These are phyloP conservation scores for Penicillium cinerascens DNA, from an alignment of 495 filamentous ascomycete genomes.

Conservation along the genomic window DNA sequence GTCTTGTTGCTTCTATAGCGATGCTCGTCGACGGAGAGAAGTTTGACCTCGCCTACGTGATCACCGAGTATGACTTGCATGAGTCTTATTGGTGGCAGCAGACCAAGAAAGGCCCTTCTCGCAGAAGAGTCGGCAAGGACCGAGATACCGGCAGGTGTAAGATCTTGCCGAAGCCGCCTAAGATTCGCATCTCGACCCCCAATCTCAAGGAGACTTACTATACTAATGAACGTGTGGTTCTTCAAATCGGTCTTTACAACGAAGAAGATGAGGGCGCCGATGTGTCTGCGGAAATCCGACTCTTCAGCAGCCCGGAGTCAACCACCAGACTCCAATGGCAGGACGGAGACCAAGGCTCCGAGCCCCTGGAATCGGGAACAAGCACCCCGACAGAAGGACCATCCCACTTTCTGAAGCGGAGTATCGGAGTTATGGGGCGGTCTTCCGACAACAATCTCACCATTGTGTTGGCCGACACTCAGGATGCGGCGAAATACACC, in stretches of 20 bases:
- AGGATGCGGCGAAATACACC: slow-evolving; percentile 58
- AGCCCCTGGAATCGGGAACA: slow-evolving; percentile 16
- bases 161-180: slow-evolving; percentile 86
- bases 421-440: slow-evolving; percentile 48
- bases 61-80: slow-evolving; percentile 46
- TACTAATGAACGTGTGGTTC: slow-evolving; percentile 66
- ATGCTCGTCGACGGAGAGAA: slow-evolving; percentile 58
- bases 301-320: slow-evolving; percentile 58
- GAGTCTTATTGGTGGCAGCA: slow-evolving; percentile 55
- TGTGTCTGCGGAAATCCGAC: slow-evolving; percentile 60
- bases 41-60: slow-evolving; percentile 65
- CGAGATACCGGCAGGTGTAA: slow-evolving; percentile 47
- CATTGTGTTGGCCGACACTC: slow-evolving; percentile 34
- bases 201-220: slow-evolving; percentile 70
- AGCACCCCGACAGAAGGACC: slow-evolving; percentile 30
- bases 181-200: slow-evolving; percentile 69
- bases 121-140: slow-evolving; percentile 39
- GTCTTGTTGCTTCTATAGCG: slow-evolving; percentile 60
- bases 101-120: slow-evolving; percentile 32
- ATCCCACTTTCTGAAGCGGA: slow-evolving; percentile 34
- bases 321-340: slow-evolving; percentile 48
- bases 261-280: slow-evolving; percentile 78
- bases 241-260: slow-evolving; percentile 72
- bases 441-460: slow-evolving; percentile 33
- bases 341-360: slow-evolving; percentile 27